Percentiles rank a stretch among this genome's conserved stretches.
Evolutionary conservation across 441 rosid genomes (phyloP).

Genomic region (Gossypium schwendimanii): DNA sequence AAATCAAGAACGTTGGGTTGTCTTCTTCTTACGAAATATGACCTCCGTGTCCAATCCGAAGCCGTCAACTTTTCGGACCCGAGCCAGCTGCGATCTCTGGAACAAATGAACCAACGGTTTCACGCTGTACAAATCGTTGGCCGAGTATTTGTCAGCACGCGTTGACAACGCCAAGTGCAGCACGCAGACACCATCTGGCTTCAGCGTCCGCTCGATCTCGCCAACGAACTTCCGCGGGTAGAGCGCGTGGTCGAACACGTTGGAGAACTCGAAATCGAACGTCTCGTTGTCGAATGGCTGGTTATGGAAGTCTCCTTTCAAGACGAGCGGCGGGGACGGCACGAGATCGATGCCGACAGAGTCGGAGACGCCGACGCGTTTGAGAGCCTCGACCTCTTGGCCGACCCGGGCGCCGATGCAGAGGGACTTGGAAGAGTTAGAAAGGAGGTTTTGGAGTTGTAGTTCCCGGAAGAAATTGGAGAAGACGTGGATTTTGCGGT

Average conservation of each 20-base stretch:
- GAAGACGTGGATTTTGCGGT: constrained; percentile 67
- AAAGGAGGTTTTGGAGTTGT: constrained; percentile 35
- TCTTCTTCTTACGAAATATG: constrained; percentile 46
- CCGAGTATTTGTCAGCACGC: constrained; percentile 76
- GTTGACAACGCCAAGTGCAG: constrained; percentile 62
- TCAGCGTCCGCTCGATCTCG: constrained; percentile 82
- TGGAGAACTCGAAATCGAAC: constrained; percentile 81
- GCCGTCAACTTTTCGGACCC: constrained; percentile 63
- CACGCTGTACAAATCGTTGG: constrained; percentile 63
- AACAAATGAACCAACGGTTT: constrained; percentile 49
- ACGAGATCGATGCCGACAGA: constrained; percentile 82
- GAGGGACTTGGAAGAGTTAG: constrained; percentile 23
- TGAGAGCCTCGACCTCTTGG: constrained; percentile 82
- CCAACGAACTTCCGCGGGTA: constrained; percentile 62
- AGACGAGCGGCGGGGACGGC: constrained; percentile 65
- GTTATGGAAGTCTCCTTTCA: constrained; percentile 66
- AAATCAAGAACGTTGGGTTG: constrained; percentile 12
- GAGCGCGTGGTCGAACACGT: constrained; percentile 90
- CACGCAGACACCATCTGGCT: constrained; percentile 57
- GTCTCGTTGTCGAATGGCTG: constrained; percentile 60
- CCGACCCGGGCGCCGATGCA: constrained; percentile 69
- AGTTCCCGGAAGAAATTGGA: constrained; percentile 44
- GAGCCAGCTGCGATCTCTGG: constrained; percentile 45
- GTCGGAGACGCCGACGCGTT: constrained; percentile 51
- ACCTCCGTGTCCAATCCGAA: constrained; percentile 90